phyloP scores from a whole-genome alignment of 208 protist species.

The Leishmania tarentolae region DNA sequence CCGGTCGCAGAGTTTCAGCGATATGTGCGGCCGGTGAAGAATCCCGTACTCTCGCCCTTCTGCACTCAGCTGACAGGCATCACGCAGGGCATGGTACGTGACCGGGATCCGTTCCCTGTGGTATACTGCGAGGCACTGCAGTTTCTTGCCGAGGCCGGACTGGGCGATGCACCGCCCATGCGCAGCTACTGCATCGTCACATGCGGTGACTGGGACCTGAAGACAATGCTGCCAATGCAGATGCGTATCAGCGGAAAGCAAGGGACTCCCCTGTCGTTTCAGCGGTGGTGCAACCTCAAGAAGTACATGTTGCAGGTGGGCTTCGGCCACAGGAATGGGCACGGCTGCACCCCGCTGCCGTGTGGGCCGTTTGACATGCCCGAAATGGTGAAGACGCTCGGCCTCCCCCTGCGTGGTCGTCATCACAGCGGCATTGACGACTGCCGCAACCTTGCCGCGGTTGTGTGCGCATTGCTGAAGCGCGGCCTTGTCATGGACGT shows the following conservation, averaged over 20 bases:
- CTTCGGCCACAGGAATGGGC: not conserved
- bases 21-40: conserved; percentile 80
- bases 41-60: conserved; percentile 67
- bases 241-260: conserved; percentile 36
- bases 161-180: conserved; percentile 46
- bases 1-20: conserved; percentile 85
- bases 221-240: conserved; percentile 83
- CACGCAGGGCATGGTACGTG: conserved; percentile 64
- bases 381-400: conserved; percentile 69
- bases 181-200: conserved; percentile 89
- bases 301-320: conserved; percentile 49
- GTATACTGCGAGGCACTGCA: conserved; percentile 65
- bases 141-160: conserved; percentile 52
- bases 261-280: conserved; percentile 30
- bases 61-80: conserved; percentile 92
- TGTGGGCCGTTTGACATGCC: conserved; percentile 37
- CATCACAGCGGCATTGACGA: conserved; percentile 95
- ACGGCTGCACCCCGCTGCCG: not conserved
- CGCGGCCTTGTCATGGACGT: conserved; percentile 44
- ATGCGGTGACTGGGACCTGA: conserved; percentile 95
- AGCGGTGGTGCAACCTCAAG: conserved; percentile 93
- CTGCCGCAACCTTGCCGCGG: conserved; percentile 90
- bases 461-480: conserved; percentile 55
- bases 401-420: conserved; percentile 67
- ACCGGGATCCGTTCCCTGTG: conserved; percentile 51